Evolutionary conservation across 441 rosid genomes (phyloP), one percentile per base, ranked within the genome.

Genomic region (Erodium moschatum): DNA sequence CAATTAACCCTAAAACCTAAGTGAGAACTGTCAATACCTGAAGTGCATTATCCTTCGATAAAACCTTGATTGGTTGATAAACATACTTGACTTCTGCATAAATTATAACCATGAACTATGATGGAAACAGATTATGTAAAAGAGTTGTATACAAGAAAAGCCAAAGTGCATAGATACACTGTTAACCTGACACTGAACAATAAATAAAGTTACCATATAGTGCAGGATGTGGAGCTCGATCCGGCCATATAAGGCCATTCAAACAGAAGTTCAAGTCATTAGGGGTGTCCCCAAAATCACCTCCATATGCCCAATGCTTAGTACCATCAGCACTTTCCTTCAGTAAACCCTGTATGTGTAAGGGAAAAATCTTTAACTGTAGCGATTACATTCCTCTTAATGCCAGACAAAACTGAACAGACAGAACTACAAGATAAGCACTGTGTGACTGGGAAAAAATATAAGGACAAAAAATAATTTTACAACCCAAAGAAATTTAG

Each of bases 301-400:
- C 98, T 74, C 98, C 98, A 88, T 94, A 94, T 9, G 97, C 98
- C 98, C 98, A 94, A 77, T 69, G 86, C 74, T 91, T 91, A 64
- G 64, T 70, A 64, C 97, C 97, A 80, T 83, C 86, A 62, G 75
- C 76, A 66, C 81, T 74, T 61, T 88, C 86, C 83, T 91, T 94
- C 75, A 94, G 63, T 68, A 93, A 76, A n/a, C 80, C 96, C 98
- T 93, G 64, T 29, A 80, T 66, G 75, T 9, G 72, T 73, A 81
- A 69, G 18, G 68, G 68, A 27, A 73, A 35, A 29, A 67, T 35
- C 24, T 66, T 69, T 52, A 67, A 68, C 66, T 27, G 67, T 54
- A 64, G 50, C 15, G 61, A 33, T 12, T 61, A 67, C 16, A 48
- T 44, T 24, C 69, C 42, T 42, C 35, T n/a, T 20, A 10, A 61